Percentiles rank a stretch among this genome's conserved stretches.
These are phyloP conservation scores for Eucalyptus erythrocorys DNA, from an alignment of 345 rosid species.

Conservation along the genomic window DNA sequence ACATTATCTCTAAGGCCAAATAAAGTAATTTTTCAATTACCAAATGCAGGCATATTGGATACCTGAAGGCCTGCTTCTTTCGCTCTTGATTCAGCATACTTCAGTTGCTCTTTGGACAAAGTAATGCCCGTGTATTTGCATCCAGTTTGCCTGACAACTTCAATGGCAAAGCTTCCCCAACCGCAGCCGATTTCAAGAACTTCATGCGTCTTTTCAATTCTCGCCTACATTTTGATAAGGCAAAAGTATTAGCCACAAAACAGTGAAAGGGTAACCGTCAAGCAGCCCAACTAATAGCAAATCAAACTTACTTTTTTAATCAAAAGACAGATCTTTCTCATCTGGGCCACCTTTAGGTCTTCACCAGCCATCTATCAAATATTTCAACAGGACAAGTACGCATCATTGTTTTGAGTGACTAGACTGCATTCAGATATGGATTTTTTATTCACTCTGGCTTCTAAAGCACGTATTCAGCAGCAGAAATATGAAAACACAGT, in stretches of 20 bases:
- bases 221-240: constrained; percentile 16
- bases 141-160: too few relatives aligned
- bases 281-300: not conserved
- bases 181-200: too few relatives aligned
- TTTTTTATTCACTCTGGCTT: not conserved
- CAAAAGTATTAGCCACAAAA: not conserved
- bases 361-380: constrained; percentile 42
- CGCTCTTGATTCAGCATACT: too few relatives aligned
- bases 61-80: too few relatives aligned
- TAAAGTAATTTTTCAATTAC: too few relatives aligned
- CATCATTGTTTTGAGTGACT: not conserved
- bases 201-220: too few relatives aligned
- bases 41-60: too few relatives aligned
- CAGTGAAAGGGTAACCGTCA: not conserved
- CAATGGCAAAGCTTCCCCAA: too few relatives aligned
- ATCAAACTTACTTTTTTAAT: constrained; percentile 48
- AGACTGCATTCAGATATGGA: not conserved
- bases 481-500: not conserved
- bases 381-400: not conserved
- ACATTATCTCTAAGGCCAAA: too few relatives aligned
- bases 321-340: constrained; percentile 56
- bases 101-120: too few relatives aligned
- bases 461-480: not conserved
- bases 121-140: too few relatives aligned
- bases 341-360: constrained; percentile 66